These are phyloP conservation scores for Fusarium sororula DNA, from an alignment of 2,329 filamentous ascomycete genomes.

Conservation along the genomic window DNA sequence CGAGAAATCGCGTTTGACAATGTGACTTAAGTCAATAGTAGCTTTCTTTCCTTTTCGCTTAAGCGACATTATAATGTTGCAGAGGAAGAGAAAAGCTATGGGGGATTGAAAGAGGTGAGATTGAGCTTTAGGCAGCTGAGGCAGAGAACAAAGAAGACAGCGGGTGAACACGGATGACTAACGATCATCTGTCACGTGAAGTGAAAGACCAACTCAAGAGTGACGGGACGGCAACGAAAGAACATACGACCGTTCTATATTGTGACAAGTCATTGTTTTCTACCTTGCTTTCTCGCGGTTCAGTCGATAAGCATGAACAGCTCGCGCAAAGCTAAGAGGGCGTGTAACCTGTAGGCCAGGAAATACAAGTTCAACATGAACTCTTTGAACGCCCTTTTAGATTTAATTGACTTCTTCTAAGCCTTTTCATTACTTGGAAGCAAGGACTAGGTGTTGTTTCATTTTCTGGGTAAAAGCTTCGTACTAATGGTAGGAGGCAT, in stretches of 20 bases:
- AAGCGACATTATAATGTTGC: background rate
- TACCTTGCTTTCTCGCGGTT: no score
- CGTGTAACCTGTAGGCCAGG: no score
- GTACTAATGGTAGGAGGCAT: no score
- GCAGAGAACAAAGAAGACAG: background rate
- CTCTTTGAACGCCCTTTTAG: no score
- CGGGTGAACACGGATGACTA: background rate
- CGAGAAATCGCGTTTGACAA: conserved; percentile 73
- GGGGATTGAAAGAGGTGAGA: background rate
- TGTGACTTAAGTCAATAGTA: accelerated
- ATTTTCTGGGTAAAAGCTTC: no score
- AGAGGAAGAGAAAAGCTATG: no score
- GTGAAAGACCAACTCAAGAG: accelerated
- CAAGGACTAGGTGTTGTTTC: no score
- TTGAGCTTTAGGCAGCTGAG: background rate
- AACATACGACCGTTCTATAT: background rate
- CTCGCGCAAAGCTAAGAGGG: background rate
- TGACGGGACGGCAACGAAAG: accelerated
- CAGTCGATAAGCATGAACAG: accelerated
- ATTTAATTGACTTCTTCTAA: no score
- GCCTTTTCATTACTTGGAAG: no score
- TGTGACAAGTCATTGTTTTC: background rate
- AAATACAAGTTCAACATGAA: background rate
- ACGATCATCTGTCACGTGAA: background rate
- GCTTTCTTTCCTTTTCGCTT: background rate